Evolutionary conservation across 2,329 filamentous ascomycete species (phyloP).

Genomic region (Trichoderma endophyticum): DNA sequence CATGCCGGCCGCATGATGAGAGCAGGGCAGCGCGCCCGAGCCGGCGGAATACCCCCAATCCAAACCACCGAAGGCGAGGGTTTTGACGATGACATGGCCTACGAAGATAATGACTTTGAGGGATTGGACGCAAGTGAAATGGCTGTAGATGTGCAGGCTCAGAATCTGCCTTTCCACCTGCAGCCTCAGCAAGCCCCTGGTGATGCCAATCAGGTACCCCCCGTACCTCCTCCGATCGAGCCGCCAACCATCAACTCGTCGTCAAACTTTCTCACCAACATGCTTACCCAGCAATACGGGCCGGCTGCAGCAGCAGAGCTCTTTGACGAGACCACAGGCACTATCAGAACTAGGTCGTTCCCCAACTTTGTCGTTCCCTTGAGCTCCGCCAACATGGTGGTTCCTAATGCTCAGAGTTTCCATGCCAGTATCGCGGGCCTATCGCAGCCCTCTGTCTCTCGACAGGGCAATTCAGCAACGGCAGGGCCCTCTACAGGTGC

Average conservation of each 20-base stretch:
- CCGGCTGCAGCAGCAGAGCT: conserved; percentile 25
- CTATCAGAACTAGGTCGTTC: neutral
- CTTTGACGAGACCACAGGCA: neutral
- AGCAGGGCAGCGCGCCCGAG: neutral
- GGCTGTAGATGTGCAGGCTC: conserved; percentile 34
- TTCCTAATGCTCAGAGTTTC: neutral
- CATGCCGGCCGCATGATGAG: conserved; percentile 14
- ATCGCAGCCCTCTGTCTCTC: conserved; percentile 23
- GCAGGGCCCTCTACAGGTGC: conserved; percentile 30
- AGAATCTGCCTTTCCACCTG: conserved; percentile 23
- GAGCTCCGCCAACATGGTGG: conserved; percentile 21
- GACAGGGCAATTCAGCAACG: conserved; percentile 26
- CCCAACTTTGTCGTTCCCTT: conserved; percentile 24
- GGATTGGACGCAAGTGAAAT: conserved; percentile 40
- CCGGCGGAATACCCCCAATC: conserved; percentile 22
- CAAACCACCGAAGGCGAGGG: conserved; percentile 31
- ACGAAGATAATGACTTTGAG: conserved; percentile 46
- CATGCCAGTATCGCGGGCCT: conserved; percentile 33
- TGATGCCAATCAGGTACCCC: conserved; percentile 25
- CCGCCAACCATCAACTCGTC: neutral
- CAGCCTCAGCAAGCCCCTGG: conserved; percentile 9
- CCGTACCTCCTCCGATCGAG: conserved; percentile 28
- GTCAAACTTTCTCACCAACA: neutral
- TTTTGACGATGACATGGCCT: conserved; percentile 43
- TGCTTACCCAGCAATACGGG: conserved; percentile 20